These are phyloP conservation scores for Leucosporidium yakuticum DNA, from an alignment of 768 basidiomycete genomes.

Conservation along the genomic window DNA sequence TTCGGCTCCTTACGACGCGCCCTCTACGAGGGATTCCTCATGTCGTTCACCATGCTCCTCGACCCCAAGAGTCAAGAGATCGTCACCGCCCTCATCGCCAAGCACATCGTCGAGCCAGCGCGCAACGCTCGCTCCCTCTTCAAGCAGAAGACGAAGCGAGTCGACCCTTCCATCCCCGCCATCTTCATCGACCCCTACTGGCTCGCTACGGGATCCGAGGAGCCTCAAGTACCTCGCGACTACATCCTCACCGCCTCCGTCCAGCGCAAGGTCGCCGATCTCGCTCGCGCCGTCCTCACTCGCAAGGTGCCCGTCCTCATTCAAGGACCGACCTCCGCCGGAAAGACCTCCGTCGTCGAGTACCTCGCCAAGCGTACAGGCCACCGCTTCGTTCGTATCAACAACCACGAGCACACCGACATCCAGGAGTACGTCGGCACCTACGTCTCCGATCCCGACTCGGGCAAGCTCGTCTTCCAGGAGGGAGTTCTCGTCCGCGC, in stretches of 20 bases:
- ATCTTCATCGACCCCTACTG: conserved; percentile 89
- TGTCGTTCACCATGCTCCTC: conserved; percentile 96
- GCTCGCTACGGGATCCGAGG: conserved; percentile 67
- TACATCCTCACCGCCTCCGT: conserved; percentile 96
- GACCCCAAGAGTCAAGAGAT: conserved; percentile 63
- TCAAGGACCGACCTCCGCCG: conserved; percentile 94
- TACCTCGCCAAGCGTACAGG: conserved; percentile 89
- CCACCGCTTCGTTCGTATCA: conserved; percentile 93
- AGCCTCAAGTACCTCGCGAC: conserved; percentile 45
- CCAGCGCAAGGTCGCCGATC: conserved; percentile 82
- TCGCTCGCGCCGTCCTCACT: conserved; percentile 84
- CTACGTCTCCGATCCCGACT: conserved; percentile 83
- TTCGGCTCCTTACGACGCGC: conserved; percentile 72
- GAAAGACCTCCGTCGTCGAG: conserved; percentile 95
- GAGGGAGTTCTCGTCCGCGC: conserved; percentile 92
- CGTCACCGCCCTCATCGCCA: conserved; percentile 65
- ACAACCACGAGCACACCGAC: conserved; percentile 99
- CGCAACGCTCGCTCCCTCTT: conserved; percentile 73
- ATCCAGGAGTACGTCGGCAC: conserved; percentile 98
- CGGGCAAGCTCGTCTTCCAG: conserved; percentile 89
- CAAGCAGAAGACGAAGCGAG: conserved; percentile 45
- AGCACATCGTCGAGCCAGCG: conserved; percentile 69
- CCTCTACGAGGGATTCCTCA: conserved; percentile 92
- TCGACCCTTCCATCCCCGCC: conserved; percentile 12
- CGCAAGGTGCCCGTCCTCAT: conserved; percentile 89